Conservation (phyloP, 2,329 filamentous ascomycete species). For the Fusarium austroafricanum region DNA sequence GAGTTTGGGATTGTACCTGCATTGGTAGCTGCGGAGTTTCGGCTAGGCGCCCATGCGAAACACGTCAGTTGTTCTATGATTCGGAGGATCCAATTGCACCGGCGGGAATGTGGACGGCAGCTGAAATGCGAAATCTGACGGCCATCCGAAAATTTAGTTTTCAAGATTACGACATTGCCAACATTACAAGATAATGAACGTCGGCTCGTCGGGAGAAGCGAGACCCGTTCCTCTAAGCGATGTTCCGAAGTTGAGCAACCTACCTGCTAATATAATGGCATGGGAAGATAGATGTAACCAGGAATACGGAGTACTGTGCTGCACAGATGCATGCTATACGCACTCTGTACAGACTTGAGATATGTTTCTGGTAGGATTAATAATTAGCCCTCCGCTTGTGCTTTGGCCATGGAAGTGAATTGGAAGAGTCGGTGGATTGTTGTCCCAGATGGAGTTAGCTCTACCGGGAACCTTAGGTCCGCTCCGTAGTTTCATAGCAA, state of each 20-base stretch:
- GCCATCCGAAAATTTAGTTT: slow-evolving; percentile 17
- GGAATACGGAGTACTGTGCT: too few species aligned
- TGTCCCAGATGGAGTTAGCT: slow-evolving; percentile 27
- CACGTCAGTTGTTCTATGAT: not conserved
- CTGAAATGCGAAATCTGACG: not conserved
- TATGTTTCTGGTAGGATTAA: not conserved
- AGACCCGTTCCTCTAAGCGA: slow-evolving; percentile 11
- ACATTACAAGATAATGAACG: not conserved
- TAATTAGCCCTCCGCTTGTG: slow-evolving; percentile 1
- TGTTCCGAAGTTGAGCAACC: not conserved
- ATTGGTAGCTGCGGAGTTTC: slow-evolving; percentile 36
- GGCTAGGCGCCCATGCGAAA: not conserved
- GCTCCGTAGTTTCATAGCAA: slow-evolving; percentile 28
- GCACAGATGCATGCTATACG: too few species aligned
- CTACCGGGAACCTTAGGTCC: slow-evolving; percentile 13
- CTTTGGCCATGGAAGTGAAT: not conserved
- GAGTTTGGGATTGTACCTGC: slow-evolving; percentile 30
- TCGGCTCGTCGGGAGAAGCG: slow-evolving; percentile 27
- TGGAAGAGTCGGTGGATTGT: slow-evolving; percentile 9
- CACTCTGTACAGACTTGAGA: not conserved
- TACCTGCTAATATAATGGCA: not conserved
- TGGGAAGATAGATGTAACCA: not conserved
- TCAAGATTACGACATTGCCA: not conserved
- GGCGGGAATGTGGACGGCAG: slow-evolving; percentile 27
- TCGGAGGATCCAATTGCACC: slow-evolving; percentile 35